Conservation (phyloP, 768 basidiomycete species). For the Terana coerulea region DNA sequence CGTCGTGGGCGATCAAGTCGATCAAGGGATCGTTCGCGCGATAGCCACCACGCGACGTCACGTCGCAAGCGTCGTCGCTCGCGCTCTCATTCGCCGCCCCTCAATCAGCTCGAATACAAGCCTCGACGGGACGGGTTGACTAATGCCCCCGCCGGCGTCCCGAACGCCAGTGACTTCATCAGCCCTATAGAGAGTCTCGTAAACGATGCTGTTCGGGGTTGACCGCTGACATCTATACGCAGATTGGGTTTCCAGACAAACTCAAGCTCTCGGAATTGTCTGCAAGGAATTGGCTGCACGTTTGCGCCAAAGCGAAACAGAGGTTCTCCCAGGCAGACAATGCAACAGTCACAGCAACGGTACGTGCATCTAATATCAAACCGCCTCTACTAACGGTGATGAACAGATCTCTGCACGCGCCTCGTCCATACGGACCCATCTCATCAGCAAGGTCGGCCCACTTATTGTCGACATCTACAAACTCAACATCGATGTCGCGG, state of each 20-base stretch:
- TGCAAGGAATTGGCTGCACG: background rate
- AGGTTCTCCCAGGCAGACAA: background rate
- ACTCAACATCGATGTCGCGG: background rate
- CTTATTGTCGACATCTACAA: background rate
- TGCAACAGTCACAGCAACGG: background rate
- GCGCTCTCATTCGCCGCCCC: background rate
- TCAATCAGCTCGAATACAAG: background rate
- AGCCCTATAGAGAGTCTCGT: background rate
- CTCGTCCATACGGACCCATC: background rate
- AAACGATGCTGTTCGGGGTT: background rate
- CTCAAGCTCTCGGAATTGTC: background rate
- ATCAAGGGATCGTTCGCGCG: background rate
- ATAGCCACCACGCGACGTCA: too few relatives aligned
- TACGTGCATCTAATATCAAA: background rate
- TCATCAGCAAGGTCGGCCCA: background rate
- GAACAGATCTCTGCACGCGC: background rate
- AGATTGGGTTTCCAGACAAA: background rate
- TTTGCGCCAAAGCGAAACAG: background rate
- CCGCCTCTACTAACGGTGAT: background rate
- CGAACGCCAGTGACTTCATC: background rate
- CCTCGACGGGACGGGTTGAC: background rate
- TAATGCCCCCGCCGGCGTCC: background rate
- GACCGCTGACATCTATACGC: background rate
- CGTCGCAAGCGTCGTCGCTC: background rate
- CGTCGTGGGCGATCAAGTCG: too few relatives aligned